Conservation (phyloP, 2,329 filamentous ascomycete species). For the Orbilia quercus region DNA sequence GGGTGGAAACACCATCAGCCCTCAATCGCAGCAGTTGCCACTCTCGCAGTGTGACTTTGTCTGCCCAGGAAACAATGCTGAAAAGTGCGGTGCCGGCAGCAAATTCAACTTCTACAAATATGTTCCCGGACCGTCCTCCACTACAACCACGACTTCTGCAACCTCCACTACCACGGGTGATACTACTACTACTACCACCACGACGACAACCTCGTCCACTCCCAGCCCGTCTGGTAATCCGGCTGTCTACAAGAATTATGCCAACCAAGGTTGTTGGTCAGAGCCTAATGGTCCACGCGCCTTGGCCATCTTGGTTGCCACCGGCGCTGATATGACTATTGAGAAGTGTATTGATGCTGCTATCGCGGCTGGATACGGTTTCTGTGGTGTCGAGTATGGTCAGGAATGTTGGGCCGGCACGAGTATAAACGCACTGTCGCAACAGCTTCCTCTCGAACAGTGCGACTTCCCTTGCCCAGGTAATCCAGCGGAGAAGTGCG, state of each 20-base stretch:
- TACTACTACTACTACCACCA: constrained; percentile 57
- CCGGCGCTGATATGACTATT: constrained; percentile 39
- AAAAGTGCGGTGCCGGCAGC: constrained; percentile 70
- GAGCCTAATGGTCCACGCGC: constrained; percentile 3
- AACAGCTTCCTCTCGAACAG: constrained; percentile 37
- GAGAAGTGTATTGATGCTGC: constrained; percentile 55
- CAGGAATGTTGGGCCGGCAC: constrained; percentile 55
- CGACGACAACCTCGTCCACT: constrained; percentile 14
- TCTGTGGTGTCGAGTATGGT: constrained; percentile 61
- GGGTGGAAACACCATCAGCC: constrained; percentile 17
- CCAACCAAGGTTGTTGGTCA: constrained; percentile 16
- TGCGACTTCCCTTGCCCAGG: constrained; percentile 62
- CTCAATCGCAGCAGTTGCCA: not conserved
- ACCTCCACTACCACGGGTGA: constrained; percentile 14
- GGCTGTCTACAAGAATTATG: constrained; percentile 8
- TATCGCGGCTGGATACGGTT: constrained; percentile 58
- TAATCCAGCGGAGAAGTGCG: constrained; percentile 63
- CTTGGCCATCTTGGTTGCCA: constrained; percentile 14
- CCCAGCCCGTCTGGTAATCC: constrained; percentile 21
- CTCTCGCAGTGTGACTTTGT: constrained; percentile 66
- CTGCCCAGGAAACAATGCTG: constrained; percentile 67
- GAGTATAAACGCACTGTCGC: constrained; percentile 39
- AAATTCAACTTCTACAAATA: constrained; percentile 62
- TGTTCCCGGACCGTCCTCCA: constrained; percentile 54
- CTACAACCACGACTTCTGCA: constrained; percentile 21